Evolutionary conservation across 176 grass and related monocot species (phyloP).

Genomic region (Canna indica): DNA sequence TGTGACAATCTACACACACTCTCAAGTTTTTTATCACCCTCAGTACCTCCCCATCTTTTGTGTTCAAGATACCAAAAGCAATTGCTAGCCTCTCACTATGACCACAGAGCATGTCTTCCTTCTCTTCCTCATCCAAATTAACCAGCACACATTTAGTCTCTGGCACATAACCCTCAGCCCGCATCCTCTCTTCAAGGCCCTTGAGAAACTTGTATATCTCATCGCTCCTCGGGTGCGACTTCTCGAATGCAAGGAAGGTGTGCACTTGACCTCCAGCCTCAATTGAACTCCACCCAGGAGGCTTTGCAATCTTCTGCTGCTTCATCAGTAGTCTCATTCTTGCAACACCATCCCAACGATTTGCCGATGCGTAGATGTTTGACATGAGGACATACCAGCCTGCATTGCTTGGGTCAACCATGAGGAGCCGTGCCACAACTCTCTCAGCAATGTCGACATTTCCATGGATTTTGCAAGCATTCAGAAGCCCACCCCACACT

Average conservation of each 20-base stretch:
- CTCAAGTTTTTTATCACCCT: slow-evolving; percentile 19
- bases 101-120: slow-evolving; percentile 8
- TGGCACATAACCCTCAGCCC: neutral
- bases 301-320: neutral
- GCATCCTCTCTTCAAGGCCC: slow-evolving; percentile 11
- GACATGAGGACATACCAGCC: slow-evolving; percentile 14
- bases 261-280: neutral
- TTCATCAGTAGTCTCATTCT: slow-evolving; percentile 9
- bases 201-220: slow-evolving; percentile 12
- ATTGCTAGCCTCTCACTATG: slow-evolving; percentile 12
- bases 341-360: slow-evolving; percentile 6
- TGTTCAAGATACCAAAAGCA: slow-evolving; percentile 17
- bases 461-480: slow-evolving; percentile 6
- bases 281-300: neutral
- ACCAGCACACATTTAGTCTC: slow-evolving; percentile 4
- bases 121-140: slow-evolving; percentile 7
- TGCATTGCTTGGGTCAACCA: slow-evolving; percentile 13
- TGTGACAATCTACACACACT: slow-evolving; percentile 8
- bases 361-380: neutral
- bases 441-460: slow-evolving; percentile 1
- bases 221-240: neutral
- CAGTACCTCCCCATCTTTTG: neutral
- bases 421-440: neutral
- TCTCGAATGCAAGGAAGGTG: slow-evolving; percentile 10
- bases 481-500: slow-evolving; percentile 9